phyloP scores from a whole-genome alignment of 176 grass and related monocot species.

The Alopecurus myosuroides region DNA sequence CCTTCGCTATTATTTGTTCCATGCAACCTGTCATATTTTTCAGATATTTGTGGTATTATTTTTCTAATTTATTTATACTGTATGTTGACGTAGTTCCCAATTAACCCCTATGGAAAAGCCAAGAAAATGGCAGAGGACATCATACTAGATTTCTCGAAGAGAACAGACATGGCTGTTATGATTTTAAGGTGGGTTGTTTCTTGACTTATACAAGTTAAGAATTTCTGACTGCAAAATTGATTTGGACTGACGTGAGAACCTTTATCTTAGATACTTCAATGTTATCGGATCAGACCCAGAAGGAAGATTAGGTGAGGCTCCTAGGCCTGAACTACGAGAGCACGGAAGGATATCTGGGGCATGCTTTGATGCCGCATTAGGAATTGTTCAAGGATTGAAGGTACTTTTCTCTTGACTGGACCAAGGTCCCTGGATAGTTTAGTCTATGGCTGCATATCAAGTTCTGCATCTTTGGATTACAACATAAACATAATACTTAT shows the following conservation, averaged over 20 bases:
- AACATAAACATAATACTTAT: neutral
- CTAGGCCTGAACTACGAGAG: constrained; percentile 70
- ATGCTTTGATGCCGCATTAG: constrained; percentile 76
- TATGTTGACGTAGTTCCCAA: constrained; percentile 42
- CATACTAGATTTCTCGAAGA: constrained; percentile 77
- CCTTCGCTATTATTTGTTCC: neutral
- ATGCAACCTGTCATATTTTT: neutral
- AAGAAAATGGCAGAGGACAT: constrained; percentile 93
- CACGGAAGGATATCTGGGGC: constrained; percentile 79
- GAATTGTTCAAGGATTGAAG: constrained; percentile 65
- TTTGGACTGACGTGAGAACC: constrained; percentile 21
- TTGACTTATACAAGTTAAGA: neutral
- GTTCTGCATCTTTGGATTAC: neutral
- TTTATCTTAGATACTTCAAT: constrained; percentile 64
- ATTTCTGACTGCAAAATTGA: neutral
- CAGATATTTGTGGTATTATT: neutral
- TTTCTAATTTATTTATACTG: constrained; percentile 23
- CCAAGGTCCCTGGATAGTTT: constrained; percentile 3
- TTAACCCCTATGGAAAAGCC: constrained; percentile 82
- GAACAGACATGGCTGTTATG: constrained; percentile 69
- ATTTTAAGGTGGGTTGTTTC: constrained; percentile 55
- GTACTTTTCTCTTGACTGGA: constrained; percentile 11
- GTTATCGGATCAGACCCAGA: constrained; percentile 78
- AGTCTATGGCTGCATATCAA: neutral
- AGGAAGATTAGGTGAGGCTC: constrained; percentile 77